Percentiles rank a stretch among this genome's conserved stretches.
Conservation (phyloP, 768 basidiomycete species). For the Postia placenta region DNA sequence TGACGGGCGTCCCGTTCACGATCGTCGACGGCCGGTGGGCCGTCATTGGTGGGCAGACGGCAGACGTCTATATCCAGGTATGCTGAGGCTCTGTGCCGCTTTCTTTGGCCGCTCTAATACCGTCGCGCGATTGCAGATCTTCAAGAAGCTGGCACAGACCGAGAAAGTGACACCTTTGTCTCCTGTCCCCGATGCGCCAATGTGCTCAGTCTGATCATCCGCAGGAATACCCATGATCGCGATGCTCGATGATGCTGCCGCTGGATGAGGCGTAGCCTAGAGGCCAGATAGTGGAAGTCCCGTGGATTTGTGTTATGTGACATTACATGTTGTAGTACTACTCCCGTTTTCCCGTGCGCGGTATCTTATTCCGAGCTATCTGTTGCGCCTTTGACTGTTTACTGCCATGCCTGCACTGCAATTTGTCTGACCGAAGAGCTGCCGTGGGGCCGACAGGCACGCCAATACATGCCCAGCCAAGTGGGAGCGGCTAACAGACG, state of each 20-base stretch:
- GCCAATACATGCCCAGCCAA: no score
- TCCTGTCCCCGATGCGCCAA: neutral
- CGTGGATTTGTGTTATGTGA: neutral
- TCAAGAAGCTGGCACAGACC: slow-evolving; percentile 41
- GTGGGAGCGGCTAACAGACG: no score
- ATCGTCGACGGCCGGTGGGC: slow-evolving; percentile 78
- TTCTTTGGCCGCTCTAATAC: neutral
- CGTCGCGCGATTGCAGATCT: slow-evolving; percentile 25
- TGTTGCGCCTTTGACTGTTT: no score
- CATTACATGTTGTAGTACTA: slow-evolving; percentile 1
- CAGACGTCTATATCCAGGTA: slow-evolving; percentile 67
- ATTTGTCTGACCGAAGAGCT: no score
- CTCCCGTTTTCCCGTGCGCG: neutral
- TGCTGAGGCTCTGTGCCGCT: slow-evolving; percentile 19
- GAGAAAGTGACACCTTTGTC: slow-evolving; percentile 3
- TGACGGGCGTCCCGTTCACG: slow-evolving; percentile 75
- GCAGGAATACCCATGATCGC: neutral
- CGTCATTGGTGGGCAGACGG: slow-evolving; percentile 65
- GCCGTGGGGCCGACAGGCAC: no score
- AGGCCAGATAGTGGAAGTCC: neutral
- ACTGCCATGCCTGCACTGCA: no score
- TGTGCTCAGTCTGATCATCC: slow-evolving; percentile 2
- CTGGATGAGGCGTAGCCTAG: neutral
- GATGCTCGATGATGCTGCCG: neutral
- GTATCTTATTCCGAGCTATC: neutral